A percentile compares a stretch with the other conserved stretches of the same genome.
phyloP scores from a whole-genome alignment of 805 yeast genomes.

The Candida golubevii region DNA sequence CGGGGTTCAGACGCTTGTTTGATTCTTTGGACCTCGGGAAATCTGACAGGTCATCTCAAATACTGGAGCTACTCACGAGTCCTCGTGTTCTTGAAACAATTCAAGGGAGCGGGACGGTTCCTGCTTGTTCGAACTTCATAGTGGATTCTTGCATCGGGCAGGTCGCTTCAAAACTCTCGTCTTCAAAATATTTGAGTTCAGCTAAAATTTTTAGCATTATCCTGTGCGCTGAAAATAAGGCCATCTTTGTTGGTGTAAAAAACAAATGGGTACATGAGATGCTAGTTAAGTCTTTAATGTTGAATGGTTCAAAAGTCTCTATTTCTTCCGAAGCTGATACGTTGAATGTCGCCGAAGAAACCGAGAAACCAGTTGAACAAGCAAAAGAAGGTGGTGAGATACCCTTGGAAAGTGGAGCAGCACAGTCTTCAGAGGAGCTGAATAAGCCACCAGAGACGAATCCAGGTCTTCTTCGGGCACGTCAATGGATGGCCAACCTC shows the following conservation, averaged over 20 bases:
- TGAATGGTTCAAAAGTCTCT: too few species aligned
- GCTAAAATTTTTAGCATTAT: conserved; percentile 20
- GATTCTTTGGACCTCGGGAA: not conserved
- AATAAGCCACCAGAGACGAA: not conserved
- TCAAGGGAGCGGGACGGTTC: conserved; percentile 8
- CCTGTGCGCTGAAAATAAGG: conserved; percentile 15
- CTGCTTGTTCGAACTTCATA: conserved; percentile 12
- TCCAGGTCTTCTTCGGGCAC: not conserved
- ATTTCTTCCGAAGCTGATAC: not conserved
- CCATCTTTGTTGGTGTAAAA: conserved; percentile 23
- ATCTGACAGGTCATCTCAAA: too few species aligned
- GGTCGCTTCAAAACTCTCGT: conserved; percentile 7
- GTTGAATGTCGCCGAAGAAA: not conserved
- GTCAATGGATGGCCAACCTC: conserved; percentile 20
- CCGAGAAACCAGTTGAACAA: not conserved
- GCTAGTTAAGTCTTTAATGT: not conserved
- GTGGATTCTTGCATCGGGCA: conserved; percentile 10
- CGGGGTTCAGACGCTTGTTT: not conserved
- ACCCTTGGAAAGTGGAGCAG: not conserved
- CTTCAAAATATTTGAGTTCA: conserved; percentile 6
- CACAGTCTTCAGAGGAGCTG: not conserved
- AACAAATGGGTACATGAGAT: conserved; percentile 25
- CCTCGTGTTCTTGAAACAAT: not conserved
- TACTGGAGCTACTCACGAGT: not conserved
- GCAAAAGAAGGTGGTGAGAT: not conserved